Conservation (phyloP, 2,329 filamentous ascomycete species). For the Laburnicola sp. region DNA sequence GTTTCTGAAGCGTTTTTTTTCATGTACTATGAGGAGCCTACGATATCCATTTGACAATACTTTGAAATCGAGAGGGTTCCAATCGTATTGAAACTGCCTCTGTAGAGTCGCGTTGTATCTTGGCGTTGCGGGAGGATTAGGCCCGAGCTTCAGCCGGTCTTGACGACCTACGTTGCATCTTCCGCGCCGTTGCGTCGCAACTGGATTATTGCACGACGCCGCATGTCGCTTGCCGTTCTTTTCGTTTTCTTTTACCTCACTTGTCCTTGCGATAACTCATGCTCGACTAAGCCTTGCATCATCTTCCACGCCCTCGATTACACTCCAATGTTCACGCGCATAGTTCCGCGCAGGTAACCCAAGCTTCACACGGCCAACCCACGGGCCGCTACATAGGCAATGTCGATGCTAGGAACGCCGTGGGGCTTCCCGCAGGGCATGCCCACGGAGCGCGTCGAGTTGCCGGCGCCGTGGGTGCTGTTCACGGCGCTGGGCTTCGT, state of each 20-base stretch:
- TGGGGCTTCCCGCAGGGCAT: constrained; percentile 1
- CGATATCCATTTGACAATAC: too few species aligned
- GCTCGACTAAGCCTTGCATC: not conserved
- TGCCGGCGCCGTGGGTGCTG: constrained; percentile 41
- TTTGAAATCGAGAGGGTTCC: too few species aligned
- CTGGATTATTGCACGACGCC: constrained; percentile 10
- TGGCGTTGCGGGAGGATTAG: too few species aligned
- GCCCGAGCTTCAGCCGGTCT: too few species aligned
- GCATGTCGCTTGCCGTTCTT: constrained; percentile 10
- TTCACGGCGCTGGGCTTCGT: constrained; percentile 30
- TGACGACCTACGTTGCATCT: constrained; percentile 46
- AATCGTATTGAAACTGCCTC: too few species aligned
- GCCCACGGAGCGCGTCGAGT: constrained; percentile 20
- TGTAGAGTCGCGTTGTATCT: too few species aligned
- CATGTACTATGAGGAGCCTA: too few species aligned
- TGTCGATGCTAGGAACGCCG: constrained; percentile 36
- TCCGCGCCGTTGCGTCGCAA: constrained; percentile 28
- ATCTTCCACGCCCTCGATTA: constrained; percentile 4
- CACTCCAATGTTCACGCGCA: constrained; percentile 23
- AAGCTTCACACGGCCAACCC: constrained; percentile 15
- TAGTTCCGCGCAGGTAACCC: constrained; percentile 21
- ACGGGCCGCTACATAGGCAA: constrained; percentile 20
- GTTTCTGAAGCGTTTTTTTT: too few species aligned
- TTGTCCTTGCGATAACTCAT: too few species aligned
- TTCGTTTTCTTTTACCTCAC: not conserved